Evolutionary conservation across 768 basidiomycete genomes (phyloP).

Genomic region (Asterophora parasitica): DNA sequence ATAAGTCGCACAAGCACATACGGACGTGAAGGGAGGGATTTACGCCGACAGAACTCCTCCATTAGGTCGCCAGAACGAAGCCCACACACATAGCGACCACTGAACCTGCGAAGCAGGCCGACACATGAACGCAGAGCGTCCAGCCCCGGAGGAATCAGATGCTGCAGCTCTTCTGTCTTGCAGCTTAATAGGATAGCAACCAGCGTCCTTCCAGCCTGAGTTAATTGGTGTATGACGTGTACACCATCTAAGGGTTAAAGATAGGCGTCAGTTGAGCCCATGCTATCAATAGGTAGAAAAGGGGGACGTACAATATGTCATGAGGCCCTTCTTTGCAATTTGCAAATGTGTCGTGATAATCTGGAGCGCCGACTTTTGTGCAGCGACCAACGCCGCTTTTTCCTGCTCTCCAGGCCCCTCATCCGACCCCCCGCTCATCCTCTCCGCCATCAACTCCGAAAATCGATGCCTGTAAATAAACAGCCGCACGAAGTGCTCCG

Average conservation of each 20-base stretch:
- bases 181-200: conserved; percentile 86
- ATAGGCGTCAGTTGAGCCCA: conserved; percentile 7
- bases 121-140: conserved; percentile 87
- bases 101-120: conserved; percentile 81
- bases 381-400: conserved; percentile 70
- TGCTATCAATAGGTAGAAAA: neutral
- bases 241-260: conserved; percentile 65
- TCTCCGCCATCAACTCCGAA: conserved; percentile 70
- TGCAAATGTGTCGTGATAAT: conserved; percentile 81
- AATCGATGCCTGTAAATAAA: conserved; percentile 87
- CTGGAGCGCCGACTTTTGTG: conserved; percentile 73
- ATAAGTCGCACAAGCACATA: conserved; percentile 4
- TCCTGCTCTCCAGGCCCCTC: conserved; percentile 67
- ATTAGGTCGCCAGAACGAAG: conserved; percentile 87
- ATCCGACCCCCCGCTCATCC: conserved; percentile 44
- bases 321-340: conserved; percentile 81
- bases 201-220: conserved; percentile 88
- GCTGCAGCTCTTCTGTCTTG: conserved; percentile 71
- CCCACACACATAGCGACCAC: conserved; percentile 89
- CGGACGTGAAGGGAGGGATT: conserved; percentile 20
- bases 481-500: conserved; percentile 83
- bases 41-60: conserved; percentile 91
- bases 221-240: conserved; percentile 92
- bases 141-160: conserved; percentile 74
- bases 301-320: conserved; percentile 81